Percentiles rank a stretch among this genome's conserved stretches.
Conservation (phyloP, 805 yeast species). For the Limtongozyma cylindracea region DNA sequence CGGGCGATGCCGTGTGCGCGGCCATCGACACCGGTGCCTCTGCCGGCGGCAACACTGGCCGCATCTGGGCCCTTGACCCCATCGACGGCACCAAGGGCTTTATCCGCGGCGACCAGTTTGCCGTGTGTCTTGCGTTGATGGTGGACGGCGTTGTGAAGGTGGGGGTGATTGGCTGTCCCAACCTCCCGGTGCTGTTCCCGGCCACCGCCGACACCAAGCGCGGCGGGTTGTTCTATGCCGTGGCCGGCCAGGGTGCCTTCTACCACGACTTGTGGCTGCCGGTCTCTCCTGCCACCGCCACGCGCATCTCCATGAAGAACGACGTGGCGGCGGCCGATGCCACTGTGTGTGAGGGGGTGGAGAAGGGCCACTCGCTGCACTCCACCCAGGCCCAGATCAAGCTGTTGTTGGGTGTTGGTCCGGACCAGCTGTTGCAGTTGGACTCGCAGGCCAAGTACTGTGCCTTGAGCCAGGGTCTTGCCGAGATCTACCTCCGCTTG, state of each 20-base stretch:
- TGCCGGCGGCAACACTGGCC: slow-evolving; percentile 50
- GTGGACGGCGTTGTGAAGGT: slow-evolving; percentile 67
- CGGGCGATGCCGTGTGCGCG: slow-evolving; percentile 23
- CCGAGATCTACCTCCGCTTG: slow-evolving; percentile 74
- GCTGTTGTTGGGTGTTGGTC: slow-evolving; percentile 15
- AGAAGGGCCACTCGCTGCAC: slow-evolving; percentile 84
- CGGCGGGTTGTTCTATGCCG: slow-evolving; percentile 63
- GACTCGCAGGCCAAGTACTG: slow-evolving; percentile 97
- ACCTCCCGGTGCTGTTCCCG: slow-evolving; percentile 29
- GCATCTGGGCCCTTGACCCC: slow-evolving; percentile 96
- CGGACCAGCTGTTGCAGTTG: slow-evolving; percentile 39
- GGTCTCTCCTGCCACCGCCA: slow-evolving; percentile 10
- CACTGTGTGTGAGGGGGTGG: slow-evolving; percentile 80
- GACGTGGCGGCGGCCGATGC: slow-evolving; percentile 19
- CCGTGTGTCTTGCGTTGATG: slow-evolving; percentile 79
- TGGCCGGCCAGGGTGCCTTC: slow-evolving; percentile 41
- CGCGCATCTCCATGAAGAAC: slow-evolving; percentile 24
- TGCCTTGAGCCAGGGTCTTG: slow-evolving; percentile 71
- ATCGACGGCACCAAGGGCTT: slow-evolving; percentile 97
- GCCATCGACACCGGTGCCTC: slow-evolving; percentile 65
- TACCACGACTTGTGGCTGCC: slow-evolving; percentile 15
- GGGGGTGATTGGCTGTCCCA: slow-evolving; percentile 95
- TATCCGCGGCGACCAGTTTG: slow-evolving; percentile 87
- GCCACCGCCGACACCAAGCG: slow-evolving; percentile 8
- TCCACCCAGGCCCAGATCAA: slow-evolving; percentile 66